Evolutionary conservation across 176 grass and related monocot species (phyloP).

Genomic region (Carex littledalei): DNA sequence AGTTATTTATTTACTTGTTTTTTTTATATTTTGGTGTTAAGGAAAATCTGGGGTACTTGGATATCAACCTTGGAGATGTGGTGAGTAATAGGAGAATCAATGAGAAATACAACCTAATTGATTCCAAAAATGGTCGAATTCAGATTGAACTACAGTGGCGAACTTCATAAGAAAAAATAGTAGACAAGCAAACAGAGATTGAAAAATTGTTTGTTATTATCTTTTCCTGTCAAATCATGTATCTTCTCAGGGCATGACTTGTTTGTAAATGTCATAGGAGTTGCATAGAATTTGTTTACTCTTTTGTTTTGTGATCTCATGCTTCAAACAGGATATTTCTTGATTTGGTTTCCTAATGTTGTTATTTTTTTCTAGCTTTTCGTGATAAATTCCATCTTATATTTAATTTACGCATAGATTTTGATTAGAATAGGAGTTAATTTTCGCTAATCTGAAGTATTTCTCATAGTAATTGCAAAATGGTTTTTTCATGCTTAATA

Average conservation of each 20-base stretch:
- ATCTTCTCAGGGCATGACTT: background rate
- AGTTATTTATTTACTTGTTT: slow-evolving; percentile 13
- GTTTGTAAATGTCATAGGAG: slow-evolving; percentile 18
- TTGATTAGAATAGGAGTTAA: no score
- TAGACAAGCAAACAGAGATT: background rate
- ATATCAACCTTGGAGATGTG: slow-evolving; percentile 53
- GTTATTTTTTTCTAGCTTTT: no score
- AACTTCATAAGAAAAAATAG: slow-evolving; percentile 36
- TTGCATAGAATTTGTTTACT: background rate
- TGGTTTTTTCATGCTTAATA: no score
- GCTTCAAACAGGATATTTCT: background rate
- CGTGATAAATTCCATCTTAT: no score
- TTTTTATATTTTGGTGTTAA: slow-evolving; percentile 21
- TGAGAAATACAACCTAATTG: slow-evolving; percentile 63
- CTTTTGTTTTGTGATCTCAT: background rate
- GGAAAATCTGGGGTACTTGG: slow-evolving; percentile 64
- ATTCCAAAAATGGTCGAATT: slow-evolving; percentile 77
- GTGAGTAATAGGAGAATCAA: slow-evolving; percentile 70
- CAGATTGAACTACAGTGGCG: slow-evolving; percentile 62
- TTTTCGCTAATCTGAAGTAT: no score
- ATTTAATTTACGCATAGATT: no score
- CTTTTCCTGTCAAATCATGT: background rate
- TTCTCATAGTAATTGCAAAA: no score
- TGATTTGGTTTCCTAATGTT: background rate
- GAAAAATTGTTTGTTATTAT: background rate